Percentiles rank a stretch among this genome's conserved stretches.
Evolutionary conservation across 2,329 filamentous ascomycete genomes (phyloP).

Genomic region (Trichoderma aggressivum): DNA sequence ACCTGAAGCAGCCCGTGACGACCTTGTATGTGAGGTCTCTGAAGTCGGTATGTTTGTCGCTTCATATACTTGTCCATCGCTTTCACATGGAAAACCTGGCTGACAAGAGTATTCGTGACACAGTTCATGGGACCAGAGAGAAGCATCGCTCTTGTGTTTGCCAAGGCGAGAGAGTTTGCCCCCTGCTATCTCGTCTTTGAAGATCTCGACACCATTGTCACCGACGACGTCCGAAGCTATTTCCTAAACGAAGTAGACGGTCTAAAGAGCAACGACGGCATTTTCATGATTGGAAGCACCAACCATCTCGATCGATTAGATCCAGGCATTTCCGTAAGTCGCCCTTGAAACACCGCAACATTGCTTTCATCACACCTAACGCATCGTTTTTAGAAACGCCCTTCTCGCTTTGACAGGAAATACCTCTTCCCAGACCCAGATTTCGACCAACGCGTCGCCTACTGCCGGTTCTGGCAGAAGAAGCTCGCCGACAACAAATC

Average conservation of each 20-base stretch:
- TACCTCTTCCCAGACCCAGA: constrained; percentile 61
- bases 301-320: constrained; percentile 65
- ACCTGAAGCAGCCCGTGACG: constrained; percentile 50
- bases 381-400: constrained; percentile 48
- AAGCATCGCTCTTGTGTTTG: constrained; percentile 52
- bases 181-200: constrained; percentile 71
- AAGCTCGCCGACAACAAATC: constrained; percentile 55
- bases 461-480: constrained; percentile 61
- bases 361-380: neutral
- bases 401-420: constrained; percentile 64
- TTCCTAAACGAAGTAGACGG: constrained; percentile 73
- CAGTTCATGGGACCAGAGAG: constrained; percentile 54
- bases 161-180: constrained; percentile 57
- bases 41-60: constrained; percentile 34
- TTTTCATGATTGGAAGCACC: constrained; percentile 65
- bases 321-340: constrained; percentile 55
- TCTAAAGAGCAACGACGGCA: constrained; percentile 65
- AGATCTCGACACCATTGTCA: constrained; percentile 66
- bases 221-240: constrained; percentile 58
- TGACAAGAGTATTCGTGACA: constrained; percentile 17
- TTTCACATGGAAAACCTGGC: neutral
- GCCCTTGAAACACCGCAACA: neutral
- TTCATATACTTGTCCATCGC: neutral
- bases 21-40: constrained; percentile 60
- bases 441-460: constrained; percentile 51